Evolutionary conservation across 805 yeast genomes (phyloP).

Genomic region (Wickerhamiella kurtzmanii): DNA sequence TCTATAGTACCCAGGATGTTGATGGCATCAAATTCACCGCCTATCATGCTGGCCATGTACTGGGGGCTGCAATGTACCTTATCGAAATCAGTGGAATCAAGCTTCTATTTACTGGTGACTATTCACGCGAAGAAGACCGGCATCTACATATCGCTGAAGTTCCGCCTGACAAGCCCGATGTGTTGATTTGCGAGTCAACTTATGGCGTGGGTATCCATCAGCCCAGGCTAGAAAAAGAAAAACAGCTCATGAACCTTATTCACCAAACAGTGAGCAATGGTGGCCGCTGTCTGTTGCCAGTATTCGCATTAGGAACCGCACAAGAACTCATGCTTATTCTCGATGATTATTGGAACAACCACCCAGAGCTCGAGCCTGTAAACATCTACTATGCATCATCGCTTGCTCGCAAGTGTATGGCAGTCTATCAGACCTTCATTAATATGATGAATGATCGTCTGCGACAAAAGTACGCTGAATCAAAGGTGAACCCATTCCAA

Average conservation of each 20-base stretch:
- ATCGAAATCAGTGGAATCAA: slow-evolving; percentile 89
- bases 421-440: slow-evolving; percentile 91
- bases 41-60: slow-evolving; percentile 98
- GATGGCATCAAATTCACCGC: slow-evolving; percentile 95
- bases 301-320: slow-evolving; percentile 92
- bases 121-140: slow-evolving; percentile 88
- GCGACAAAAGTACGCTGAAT: slow-evolving; percentile 57
- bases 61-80: slow-evolving; percentile 97
- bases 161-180: slow-evolving; percentile 69
- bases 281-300: slow-evolving; percentile 85
- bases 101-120: slow-evolving; percentile 88
- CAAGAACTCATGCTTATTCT: slow-evolving; percentile 81
- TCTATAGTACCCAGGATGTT: slow-evolving; percentile 87
- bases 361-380: slow-evolving; percentile 67
- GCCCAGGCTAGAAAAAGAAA: slow-evolving; percentile 75
- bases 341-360: slow-evolving; percentile 87
- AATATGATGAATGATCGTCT: slow-evolving; percentile 95
- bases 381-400: slow-evolving; percentile 86
- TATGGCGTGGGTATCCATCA: slow-evolving; percentile 97
- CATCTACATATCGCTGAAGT: slow-evolving; percentile 92
- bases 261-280: slow-evolving; percentile 77
- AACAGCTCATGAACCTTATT: slow-evolving; percentile 62
- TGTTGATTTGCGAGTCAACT: slow-evolving; percentile 86
- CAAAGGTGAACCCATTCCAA: slow-evolving; percentile 77
- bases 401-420: slow-evolving; percentile 90